phyloP scores from a whole-genome alignment of 2,329 filamentous ascomycete species.

The Aspergillus pseudoviridinutans region DNA sequence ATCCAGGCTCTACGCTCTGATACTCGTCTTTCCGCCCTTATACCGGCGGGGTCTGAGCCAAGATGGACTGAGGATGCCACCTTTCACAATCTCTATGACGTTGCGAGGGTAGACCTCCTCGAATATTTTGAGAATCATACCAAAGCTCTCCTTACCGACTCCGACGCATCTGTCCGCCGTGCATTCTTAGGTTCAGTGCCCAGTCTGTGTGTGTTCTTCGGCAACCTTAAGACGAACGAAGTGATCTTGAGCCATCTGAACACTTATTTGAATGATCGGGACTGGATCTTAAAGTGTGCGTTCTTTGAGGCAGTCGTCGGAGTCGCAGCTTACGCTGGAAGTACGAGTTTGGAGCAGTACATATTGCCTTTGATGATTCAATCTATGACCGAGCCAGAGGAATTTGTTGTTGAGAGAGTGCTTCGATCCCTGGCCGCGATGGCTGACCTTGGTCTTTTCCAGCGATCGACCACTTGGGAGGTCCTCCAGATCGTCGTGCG shows the following conservation, averaged over 20 bases:
- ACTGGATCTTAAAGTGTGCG: constrained; percentile 94
- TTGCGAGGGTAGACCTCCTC: constrained; percentile 76
- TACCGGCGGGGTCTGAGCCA: constrained; percentile 71
- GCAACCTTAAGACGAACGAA: constrained; percentile 85
- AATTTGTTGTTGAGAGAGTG: constrained; percentile 88
- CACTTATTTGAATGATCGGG: constrained; percentile 91
- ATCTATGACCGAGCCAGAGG: constrained; percentile 86
- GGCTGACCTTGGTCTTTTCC: constrained; percentile 81
- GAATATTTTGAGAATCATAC: constrained; percentile 83
- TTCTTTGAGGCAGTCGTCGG: constrained; percentile 96
- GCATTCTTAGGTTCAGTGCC: constrained; percentile 90
- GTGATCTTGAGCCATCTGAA: constrained; percentile 95
- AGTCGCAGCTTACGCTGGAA: constrained; percentile 85
- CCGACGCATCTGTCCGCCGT: constrained; percentile 77
- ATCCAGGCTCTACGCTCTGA: constrained; percentile 83
- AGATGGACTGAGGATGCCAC: constrained; percentile 63
- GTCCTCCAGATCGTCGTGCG: constrained; percentile 76
- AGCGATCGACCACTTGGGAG: constrained; percentile 80
- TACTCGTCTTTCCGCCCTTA: constrained; percentile 70
- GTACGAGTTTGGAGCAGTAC: constrained; percentile 86
- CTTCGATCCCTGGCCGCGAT: constrained; percentile 84
- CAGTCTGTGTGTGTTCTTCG: constrained; percentile 91
- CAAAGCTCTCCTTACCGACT: constrained; percentile 83
- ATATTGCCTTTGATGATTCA: constrained; percentile 95
- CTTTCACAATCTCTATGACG: constrained; percentile 81